Evolutionary conservation across 345 rosid genomes (phyloP), one percentile per base, ranked within the genome.

Genomic region (Ceriops decandra): DNA sequence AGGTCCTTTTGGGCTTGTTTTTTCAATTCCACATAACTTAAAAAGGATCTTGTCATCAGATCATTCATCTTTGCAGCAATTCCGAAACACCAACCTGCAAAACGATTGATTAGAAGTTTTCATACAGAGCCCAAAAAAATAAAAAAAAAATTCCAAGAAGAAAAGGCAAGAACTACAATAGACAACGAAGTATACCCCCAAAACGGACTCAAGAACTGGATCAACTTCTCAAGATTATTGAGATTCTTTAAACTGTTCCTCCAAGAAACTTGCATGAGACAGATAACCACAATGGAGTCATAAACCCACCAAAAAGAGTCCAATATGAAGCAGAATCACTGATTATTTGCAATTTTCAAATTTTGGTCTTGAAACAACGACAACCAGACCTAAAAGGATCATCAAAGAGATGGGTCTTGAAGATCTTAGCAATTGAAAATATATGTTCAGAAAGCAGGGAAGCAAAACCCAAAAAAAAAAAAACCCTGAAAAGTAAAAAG

Each of bases 21-120:
- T 85, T 90, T 86, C 77, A 88, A 53, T 60, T 93, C 96, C 68
- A 84, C 90, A 76, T 90, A 88, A 90, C 84, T 87, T 83, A 85
- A 75, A 76, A 90, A 88, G 64, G 98, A 93, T 79, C 80, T 82
- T 47, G 97, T 88, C 93, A 90, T 90, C 15, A 88, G 85, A 82
- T 93, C 93, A 73, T 90, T 93, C 98, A 90, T 93, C 63, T 84
- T 84, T 51, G 79, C 76, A 79, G 78, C 70, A 80, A 32, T 58
- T 73, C 75, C 10, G 49, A 74, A 35, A 78, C 83, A 70, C 69
- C 88, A 81, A 63, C 69, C 83, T 65, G 68, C 66, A 62, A 68
- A 22, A 21, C 16, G 16, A 10, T 21, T 11, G 59, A 24, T 56
- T 13, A 27, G 6, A 68, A 57, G 6, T 13, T 30, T 32, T 15